These are phyloP conservation scores for Solanum aculeatissimum DNA, from an alignment of 305 asterid species.

Conservation along the genomic window DNA sequence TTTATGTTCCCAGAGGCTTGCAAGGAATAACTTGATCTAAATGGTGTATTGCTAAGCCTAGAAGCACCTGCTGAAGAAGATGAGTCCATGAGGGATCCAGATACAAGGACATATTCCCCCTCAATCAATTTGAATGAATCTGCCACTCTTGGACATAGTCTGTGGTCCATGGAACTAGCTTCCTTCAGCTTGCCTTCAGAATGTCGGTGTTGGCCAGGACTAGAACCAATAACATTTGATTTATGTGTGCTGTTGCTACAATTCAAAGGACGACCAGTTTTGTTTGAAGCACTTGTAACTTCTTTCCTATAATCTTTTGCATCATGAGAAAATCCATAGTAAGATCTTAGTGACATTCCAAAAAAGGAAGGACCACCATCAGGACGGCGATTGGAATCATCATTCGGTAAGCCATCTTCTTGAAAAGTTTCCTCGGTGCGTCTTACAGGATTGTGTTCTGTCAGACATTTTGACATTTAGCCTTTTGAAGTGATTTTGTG, in stretches of 20 bases:
- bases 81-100: constrained; percentile 45
- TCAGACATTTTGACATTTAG: no score
- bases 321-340: constrained; percentile 52
- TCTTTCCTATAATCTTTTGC: constrained; percentile 33
- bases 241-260: constrained; percentile 10
- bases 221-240: constrained; percentile 19
- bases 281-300: constrained; percentile 14
- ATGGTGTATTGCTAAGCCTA: constrained; percentile 31
- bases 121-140: constrained; percentile 66
- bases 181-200: constrained; percentile 50
- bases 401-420: constrained; percentile 74
- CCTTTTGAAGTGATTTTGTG: no score
- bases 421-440: constrained; percentile 29
- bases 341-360: constrained; percentile 37
- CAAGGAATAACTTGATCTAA: constrained; percentile 41
- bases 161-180: constrained; percentile 31
- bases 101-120: constrained; percentile 71
- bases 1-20: constrained; percentile 26
- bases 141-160: constrained; percentile 25
- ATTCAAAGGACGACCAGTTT: not conserved
- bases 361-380: constrained; percentile 37
- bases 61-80: constrained; percentile 50
- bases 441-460: constrained; percentile 14
- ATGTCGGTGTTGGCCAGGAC: constrained; percentile 10
- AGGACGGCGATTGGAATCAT: constrained; percentile 48